Conservation (phyloP, 177 flowering plant species). For the Vitis hybrid region DNA sequence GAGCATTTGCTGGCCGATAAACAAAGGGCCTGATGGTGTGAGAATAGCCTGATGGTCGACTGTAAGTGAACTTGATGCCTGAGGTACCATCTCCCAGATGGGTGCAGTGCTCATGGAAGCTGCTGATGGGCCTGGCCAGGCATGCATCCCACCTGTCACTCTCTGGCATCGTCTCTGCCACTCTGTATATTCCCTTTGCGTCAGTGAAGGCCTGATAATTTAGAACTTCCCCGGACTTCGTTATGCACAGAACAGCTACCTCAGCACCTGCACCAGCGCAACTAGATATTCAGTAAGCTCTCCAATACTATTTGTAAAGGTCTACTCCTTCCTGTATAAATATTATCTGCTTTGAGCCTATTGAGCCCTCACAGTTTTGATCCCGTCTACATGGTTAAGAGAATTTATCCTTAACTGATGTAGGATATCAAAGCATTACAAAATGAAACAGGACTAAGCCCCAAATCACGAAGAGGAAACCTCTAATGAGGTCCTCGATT, state of each 20-base stretch:
- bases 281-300: neutral
- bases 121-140: constrained; percentile 85
- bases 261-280: constrained; percentile 70
- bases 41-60: constrained; percentile 71
- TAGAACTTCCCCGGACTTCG: constrained; percentile 88
- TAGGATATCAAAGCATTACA: no score
- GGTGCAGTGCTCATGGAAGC: constrained; percentile 79
- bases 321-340: no score
- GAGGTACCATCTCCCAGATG: constrained; percentile 45
- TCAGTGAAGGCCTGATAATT: constrained; percentile 95
- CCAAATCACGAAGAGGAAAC: no score
- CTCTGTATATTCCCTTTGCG: constrained; percentile 72
- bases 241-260: constrained; percentile 96
- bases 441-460: no score
- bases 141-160: constrained; percentile 93
- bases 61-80: constrained; percentile 82
- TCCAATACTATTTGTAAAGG: no score
- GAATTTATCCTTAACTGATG: no score
- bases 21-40: constrained; percentile 75
- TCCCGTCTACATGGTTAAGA: no score
- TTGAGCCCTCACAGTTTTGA: no score
- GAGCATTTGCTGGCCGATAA: constrained; percentile 54
- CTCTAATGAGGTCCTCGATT: no score
- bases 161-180: constrained; percentile 98
- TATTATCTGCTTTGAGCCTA: no score